Conservation (phyloP, 441 rosid genomes). For the Erodium texanum region DNA sequence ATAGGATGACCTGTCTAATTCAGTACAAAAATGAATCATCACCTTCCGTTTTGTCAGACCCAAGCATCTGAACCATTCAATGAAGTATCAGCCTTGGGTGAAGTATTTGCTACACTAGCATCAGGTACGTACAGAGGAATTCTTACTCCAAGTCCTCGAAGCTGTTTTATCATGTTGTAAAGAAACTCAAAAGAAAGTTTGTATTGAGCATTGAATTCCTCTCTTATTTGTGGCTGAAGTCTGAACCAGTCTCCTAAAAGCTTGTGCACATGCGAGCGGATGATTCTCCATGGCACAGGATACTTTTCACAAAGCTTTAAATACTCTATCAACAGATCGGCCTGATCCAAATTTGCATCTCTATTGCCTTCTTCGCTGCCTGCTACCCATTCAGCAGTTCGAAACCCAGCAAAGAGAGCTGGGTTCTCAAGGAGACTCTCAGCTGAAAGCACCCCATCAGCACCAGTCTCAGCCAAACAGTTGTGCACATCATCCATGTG, state of each 20-base stretch:
- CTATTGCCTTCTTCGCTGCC: constrained; percentile 29
- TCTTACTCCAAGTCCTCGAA: constrained; percentile 49
- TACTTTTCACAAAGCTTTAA: constrained; percentile 70
- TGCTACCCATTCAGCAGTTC: constrained; percentile 49
- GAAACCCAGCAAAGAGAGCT: constrained; percentile 74
- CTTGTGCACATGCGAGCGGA: constrained; percentile 78
- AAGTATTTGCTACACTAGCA: no score
- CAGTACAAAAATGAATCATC: background rate
- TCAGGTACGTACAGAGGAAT: constrained; percentile 60
- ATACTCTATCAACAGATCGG: constrained; percentile 60
- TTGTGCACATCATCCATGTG: constrained; percentile 60
- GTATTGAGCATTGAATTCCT: constrained; percentile 57
- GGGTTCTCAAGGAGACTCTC: constrained; percentile 92
- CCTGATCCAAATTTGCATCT: constrained; percentile 67
- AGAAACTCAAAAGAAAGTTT: constrained; percentile 73
- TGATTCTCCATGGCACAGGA: constrained; percentile 86
- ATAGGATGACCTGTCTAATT: background rate
- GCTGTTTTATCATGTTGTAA: constrained; percentile 47
- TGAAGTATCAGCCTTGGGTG: background rate
- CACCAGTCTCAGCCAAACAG: constrained; percentile 64
- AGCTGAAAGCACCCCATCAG: constrained; percentile 86
- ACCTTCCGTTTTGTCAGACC: background rate
- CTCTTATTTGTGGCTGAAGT: constrained; percentile 63
- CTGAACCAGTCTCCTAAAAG: constrained; percentile 84
- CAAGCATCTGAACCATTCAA: constrained; percentile 21